Percentiles rank a stretch among this genome's conserved stretches.
These are phyloP conservation scores for Solanum tacnaense DNA, from an alignment of 257 asterid species.

Conservation along the genomic window DNA sequence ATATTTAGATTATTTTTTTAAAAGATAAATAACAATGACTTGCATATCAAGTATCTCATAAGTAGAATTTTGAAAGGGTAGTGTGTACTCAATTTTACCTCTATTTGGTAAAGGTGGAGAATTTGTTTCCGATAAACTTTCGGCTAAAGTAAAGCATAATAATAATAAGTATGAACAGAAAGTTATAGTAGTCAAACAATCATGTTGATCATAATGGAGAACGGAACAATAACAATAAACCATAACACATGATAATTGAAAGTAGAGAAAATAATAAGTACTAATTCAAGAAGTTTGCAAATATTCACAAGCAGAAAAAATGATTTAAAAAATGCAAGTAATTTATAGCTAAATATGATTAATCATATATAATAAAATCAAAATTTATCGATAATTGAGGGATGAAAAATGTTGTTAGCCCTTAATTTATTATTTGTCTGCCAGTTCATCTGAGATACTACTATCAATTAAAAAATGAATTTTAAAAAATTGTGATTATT, in stretches of 20 bases:
- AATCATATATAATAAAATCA: not conserved
- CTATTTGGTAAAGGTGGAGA: too few species aligned
- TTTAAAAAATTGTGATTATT: not conserved
- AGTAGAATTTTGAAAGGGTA: too few species aligned
- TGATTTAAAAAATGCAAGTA: not conserved
- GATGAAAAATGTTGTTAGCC: not conserved
- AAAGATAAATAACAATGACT: too few species aligned
- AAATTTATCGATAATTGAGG: not conserved
- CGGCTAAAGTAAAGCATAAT: not conserved
- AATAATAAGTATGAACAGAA: too few species aligned
- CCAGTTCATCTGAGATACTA: constrained; percentile 16
- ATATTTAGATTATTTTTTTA: too few species aligned
- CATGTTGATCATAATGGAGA: too few species aligned
- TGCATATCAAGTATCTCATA: not conserved
- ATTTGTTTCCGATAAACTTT: too few species aligned
- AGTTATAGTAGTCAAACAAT: too few species aligned
- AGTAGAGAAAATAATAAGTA: too few species aligned
- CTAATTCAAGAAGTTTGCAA: not conserved
- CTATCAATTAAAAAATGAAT: not conserved
- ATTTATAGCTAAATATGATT: not conserved
- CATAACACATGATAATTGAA: too few species aligned
- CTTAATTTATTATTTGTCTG: constrained; percentile 5
- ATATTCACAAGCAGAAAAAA: not conserved
- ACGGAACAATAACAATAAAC: too few species aligned
- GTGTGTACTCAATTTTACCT: not conserved